Base-by-base conservation (phyloP, 2,329 filamentous ascomycete genomes). In the Fusarium hainanense region DNA sequence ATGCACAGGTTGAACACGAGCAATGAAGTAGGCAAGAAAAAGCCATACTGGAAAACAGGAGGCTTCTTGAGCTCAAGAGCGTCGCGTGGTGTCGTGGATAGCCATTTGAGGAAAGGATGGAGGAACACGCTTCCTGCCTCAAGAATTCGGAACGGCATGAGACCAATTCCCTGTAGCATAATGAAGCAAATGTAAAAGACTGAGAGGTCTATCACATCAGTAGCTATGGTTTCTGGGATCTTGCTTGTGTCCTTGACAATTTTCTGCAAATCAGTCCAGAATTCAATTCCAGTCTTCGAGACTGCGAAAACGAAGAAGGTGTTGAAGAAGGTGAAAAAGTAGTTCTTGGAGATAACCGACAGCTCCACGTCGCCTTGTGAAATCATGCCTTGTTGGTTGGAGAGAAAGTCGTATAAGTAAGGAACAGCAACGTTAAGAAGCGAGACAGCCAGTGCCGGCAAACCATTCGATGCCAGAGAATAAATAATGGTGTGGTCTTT, bases 251-350 rank as follows among this genome's bases (percentile, higher is more conserved):
- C 93, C 72, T 88, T 89, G 58, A 97, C 85, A 12, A 91, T 88
- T 49, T 95, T 88, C 56, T 89, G 89, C 48, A 98, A 85, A 54
- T 92, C 87, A 34, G 85, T 84, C 80, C 89, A 89, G 76, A 97
- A 92, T 56, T 90, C 89, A 41, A 91, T 89, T 81, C 92, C 93
- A 7, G 94, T 93, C 56, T 92, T 92, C 47, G 97, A 92, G 27
- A 96, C 87, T 2, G 95, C 97, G 78, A 98, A 98, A 46, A 98
- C 89, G 52, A 98, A 88, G 81, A 99, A 99, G 60, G 98, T 93
- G 81, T 99, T 99, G 88, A 99, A 98, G 81, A 99, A 99, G 12
- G 92, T 94, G 78, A 99, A 99, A 85, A 98, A 97, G 82, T 98
- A 99, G 80, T 98, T 99, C 83, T 99, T 99, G 56, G 93, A 97